A percentile compares a stretch with the other conserved stretches of the same genome.
Conservation (phyloP, 1,284 basidiomycete genomes). For the Jaminaea rosea region DNA sequence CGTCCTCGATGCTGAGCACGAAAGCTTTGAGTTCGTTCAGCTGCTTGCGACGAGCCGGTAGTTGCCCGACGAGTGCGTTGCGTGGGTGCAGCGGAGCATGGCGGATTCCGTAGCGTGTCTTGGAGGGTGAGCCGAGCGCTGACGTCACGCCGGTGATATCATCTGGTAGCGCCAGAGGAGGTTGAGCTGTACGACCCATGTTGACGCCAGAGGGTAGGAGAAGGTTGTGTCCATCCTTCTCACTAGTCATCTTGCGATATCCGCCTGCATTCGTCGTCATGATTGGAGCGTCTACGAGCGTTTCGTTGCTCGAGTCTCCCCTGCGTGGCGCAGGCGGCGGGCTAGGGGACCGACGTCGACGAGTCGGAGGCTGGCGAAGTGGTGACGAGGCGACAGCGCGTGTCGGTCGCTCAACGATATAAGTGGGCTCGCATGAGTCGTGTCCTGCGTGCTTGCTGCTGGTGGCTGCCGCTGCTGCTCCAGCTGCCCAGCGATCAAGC, state of each 20-base stretch:
- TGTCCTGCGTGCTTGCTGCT: background rate
- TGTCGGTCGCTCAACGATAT: background rate
- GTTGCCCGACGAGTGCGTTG: conserved; percentile 14
- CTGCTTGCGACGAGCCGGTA: conserved; percentile 10
- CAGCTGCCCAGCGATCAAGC: background rate
- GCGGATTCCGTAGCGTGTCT: conserved; percentile 15
- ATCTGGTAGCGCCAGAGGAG: background rate
- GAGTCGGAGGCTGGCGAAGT: background rate
- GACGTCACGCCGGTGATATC: conserved; percentile 31
- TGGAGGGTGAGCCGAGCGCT: conserved; percentile 22
- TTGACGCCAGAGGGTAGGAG: background rate
- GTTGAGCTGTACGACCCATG: background rate
- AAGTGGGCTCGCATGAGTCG: background rate
- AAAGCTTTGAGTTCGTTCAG: conserved; percentile 21
- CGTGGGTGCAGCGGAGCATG: conserved; percentile 22
- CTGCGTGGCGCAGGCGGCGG: background rate
- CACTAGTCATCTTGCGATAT: background rate
- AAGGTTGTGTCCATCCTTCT: background rate
- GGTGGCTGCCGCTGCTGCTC: background rate
- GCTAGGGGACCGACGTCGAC: background rate
- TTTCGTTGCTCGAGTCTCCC: conserved; percentile 1
- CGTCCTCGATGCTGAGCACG: conserved; percentile 21
- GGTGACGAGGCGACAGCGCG: background rate
- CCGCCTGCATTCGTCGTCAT: background rate
- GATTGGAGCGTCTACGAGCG: background rate